Conservation (phyloP, 1,139 yeast species). For the Spathaspora sp. region DNA sequence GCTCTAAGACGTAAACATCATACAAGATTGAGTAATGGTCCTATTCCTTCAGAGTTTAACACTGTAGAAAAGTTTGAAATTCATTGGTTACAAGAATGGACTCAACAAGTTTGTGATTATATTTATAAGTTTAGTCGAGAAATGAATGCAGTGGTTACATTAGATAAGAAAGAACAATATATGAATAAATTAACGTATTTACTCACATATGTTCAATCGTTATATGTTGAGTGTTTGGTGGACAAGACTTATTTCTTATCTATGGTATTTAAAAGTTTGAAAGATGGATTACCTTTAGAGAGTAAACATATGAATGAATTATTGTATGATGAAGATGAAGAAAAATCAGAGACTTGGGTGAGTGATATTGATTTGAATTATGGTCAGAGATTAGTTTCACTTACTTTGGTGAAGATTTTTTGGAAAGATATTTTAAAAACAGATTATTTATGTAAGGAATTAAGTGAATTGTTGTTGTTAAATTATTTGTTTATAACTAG, state of each 20-base stretch:
- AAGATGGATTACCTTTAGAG: constrained; percentile 50
- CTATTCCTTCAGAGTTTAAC: constrained; percentile 4
- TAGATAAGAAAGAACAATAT: constrained; percentile 45
- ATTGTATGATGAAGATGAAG: constrained; percentile 16
- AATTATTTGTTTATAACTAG: constrained; percentile 34
- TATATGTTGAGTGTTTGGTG: constrained; percentile 67
- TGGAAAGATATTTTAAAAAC: constrained; percentile 64
- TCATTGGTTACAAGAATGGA: constrained; percentile 85
- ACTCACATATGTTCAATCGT: constrained; percentile 56
- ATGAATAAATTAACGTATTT: constrained; percentile 57
- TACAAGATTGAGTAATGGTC: constrained; percentile 16
- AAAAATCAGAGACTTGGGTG: constrained; percentile 11
- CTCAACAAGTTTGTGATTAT: constrained; percentile 69
- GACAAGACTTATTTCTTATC: constrained; percentile 62
- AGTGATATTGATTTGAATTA: constrained; percentile 28
- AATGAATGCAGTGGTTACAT: constrained; percentile 23
- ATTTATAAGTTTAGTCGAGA: constrained; percentile 52
- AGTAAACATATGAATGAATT: constrained; percentile 22
- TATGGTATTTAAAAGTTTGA: constrained; percentile 60
- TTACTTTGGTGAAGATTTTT: constrained; percentile 61
- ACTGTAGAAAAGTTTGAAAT: constrained; percentile 39
- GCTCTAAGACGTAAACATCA: constrained; percentile 56
- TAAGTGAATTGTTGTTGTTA: constrained; percentile 54
- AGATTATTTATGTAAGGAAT: constrained; percentile 59
- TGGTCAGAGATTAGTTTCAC: constrained; percentile 41